A percentile compares a stretch with the other conserved stretches of the same genome.
Conservation (phyloP, 495 filamentous ascomycete genomes). For the Umbilicaria muhlenbergii region DNA sequence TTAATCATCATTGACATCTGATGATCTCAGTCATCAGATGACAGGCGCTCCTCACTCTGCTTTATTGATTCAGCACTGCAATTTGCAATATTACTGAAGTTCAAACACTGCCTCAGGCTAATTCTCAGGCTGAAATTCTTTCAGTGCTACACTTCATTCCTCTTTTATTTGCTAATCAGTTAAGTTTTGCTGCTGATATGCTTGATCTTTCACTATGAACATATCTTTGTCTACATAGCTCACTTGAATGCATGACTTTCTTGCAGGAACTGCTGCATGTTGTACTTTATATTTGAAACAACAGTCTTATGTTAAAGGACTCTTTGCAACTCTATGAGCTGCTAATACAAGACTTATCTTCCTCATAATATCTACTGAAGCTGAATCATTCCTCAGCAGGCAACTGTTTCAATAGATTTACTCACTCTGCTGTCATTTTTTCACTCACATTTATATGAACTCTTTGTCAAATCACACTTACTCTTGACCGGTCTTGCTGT, state of each 20-base stretch:
- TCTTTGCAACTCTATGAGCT: neutral
- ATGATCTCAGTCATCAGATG: neutral
- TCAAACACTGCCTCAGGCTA: neutral
- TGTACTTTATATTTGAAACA: neutral
- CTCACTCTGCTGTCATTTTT: too few species aligned
- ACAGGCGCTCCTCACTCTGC: neutral
- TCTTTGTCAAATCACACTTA: neutral
- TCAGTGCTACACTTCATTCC: neutral
- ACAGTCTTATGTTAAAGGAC: neutral
- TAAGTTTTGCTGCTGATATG: neutral
- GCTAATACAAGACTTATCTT: too few species aligned
- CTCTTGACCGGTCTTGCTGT: neutral
- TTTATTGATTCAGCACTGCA: constrained; percentile 1
- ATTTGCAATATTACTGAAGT: constrained; percentile 2
- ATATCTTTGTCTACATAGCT: neutral
- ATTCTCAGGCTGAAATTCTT: neutral
- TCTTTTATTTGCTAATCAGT: neutral
- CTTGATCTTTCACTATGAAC: neutral
- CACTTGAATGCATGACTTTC: neutral
- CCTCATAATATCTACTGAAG: too few species aligned
- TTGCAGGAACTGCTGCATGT: neutral
- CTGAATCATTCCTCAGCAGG: too few species aligned
- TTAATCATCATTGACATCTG: neutral
- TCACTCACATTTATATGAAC: neutral
- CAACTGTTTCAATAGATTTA: too few species aligned